Percentiles rank a stretch among this genome's conserved stretches.
Evolutionary conservation across 2,329 filamentous ascomycete genomes (phyloP).

Genomic region (Colletotrichum tamarilloi): DNA sequence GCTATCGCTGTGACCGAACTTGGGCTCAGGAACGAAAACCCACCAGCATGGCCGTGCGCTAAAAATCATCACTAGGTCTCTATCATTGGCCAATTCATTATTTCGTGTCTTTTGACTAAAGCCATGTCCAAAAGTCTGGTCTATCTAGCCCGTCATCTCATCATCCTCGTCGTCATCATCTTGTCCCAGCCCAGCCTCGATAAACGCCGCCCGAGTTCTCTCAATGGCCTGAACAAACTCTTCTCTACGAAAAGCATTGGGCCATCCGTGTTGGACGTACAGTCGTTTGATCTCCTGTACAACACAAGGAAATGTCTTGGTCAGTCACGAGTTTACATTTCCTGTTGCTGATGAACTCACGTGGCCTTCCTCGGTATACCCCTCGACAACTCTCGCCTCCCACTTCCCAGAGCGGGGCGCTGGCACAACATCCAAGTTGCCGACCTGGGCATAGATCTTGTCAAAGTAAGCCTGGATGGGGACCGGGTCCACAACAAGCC

Average conservation of each 20-base stretch:
- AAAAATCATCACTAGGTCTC: not conserved
- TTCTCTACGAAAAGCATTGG: conserved; percentile 24
- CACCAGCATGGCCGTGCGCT: not conserved
- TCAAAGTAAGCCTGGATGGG: conserved; percentile 30
- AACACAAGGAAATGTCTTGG: not conserved
- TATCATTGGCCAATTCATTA: not conserved
- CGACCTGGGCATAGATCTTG: conserved; percentile 25
- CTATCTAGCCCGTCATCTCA: conserved; percentile 22
- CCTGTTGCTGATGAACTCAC: conserved; percentile 4
- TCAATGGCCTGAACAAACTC: conserved; percentile 30
- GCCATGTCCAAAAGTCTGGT: not conserved
- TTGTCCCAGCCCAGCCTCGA: conserved; percentile 22
- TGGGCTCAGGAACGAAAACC: not conserved
- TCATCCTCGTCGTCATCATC: conserved; percentile 27
- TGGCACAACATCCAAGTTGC: conserved; percentile 30
- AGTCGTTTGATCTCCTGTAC: conserved; percentile 13
- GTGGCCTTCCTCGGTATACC: conserved; percentile 28
- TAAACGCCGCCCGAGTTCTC: conserved; percentile 14
- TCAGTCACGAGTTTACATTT: not conserved
- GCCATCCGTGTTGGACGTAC: conserved; percentile 27
- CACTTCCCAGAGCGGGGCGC: conserved; percentile 30
- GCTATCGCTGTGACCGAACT: not conserved
- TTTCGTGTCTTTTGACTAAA: not conserved
- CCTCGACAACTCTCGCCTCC: conserved; percentile 30
- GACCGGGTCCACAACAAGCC: conserved; percentile 19